Evolutionary conservation across 305 asterid genomes (phyloP), one percentile per base, ranked within the genome.

Genomic region (Solanum aculeatissimum): DNA sequence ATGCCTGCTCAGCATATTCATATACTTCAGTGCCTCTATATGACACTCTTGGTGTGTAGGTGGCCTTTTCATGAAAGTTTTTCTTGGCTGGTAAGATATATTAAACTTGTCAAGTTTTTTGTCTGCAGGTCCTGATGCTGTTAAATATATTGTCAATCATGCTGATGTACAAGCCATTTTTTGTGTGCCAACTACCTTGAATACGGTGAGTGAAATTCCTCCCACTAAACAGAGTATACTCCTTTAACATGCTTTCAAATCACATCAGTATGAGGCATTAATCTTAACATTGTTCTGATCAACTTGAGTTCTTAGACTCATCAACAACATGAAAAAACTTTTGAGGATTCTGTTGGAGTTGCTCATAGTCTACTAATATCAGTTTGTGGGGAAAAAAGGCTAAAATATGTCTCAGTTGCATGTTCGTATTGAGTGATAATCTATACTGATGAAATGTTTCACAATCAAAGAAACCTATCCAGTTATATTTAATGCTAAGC

Each of bases 111-210:
- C 66, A 83, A 2, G n/a, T 47, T 85, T 82, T 63, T 83, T 79
- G 47, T 84, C 66, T 85, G 83, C 94, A 96, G 99, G 98, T 86
- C 98, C 99, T 86, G 99, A 96, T 91, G 98, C 98, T 91, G 99
- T 95, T 83, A 94, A 90, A 90, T 95, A 21, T 86, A 96, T 96
- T 71, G 95, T 86, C 18, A 92, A 92, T 86, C 99, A 96, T 92
- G 97, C 98, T 85, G 91, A 87, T 75, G 85, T 95, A 86, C 92
- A 92, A 87, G 99, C 98, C 88, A 94, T 96, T 63, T 90, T 95
- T 89, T 96, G 98, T 88, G 96, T 94, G 89, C 93, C 98, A 66
- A 88, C 87, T 90, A 96, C 97, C 86, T 87, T 96, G 89, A 95
- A 96, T 90, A 91, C 87, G 69, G 99, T 95, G 89, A 96, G 98